Evolutionary conservation across 306 rosid species (phyloP), one percentile per base, ranked within the genome.

Genomic region (Pterocarpus macrocarpus): DNA sequence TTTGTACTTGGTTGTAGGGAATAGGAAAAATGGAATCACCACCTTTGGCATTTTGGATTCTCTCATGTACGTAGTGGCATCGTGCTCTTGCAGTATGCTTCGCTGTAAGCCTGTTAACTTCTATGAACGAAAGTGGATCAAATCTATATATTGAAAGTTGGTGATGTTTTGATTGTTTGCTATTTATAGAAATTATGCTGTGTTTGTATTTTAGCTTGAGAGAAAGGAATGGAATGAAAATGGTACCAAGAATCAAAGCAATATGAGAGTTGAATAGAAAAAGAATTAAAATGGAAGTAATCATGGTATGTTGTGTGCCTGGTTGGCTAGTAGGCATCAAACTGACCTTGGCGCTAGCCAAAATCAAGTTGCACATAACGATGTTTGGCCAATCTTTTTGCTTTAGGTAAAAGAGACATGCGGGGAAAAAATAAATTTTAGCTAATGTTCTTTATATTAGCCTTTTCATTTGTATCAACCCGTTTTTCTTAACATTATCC

Each of bases 21-120:
- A 59, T 45, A 71, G 62, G 47, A 80, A 57, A 75, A 64, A 64
- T 35, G 43, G 68, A 0, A 35, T 52, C 50, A 64, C 14, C 3
- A 56, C 7, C 61, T 77, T 74, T 83, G 80, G 47, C 8, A 12
- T 12, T 66, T 66, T 80, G 76, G 80, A 84, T 77, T 83, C 77
- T 84, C 79, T 82, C 13, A 3, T 82, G 70, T 66, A 75, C 52
- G n/a, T 15, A 34, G 50, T 45, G 58, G 57, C 77, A 64, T 61
- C 77, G 75, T 64, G 28, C 28, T 22, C 28, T 22, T 22, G 28
- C 28, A 22, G 5, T 16, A 10, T 36, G 72, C 75, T 50, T 71
- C 45, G 70, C 22, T 80, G 83, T 72, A 67, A 62, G 22, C n/a
- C 14, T 78, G 63, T 72, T 39, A 50, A 71, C 78, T 76, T 84